A percentile compares a stretch with the other conserved stretches of the same genome.
These are phyloP conservation scores for Aspergillus glaucus DNA, from an alignment of 2,329 filamentous ascomycete species.

Conservation along the genomic window DNA sequence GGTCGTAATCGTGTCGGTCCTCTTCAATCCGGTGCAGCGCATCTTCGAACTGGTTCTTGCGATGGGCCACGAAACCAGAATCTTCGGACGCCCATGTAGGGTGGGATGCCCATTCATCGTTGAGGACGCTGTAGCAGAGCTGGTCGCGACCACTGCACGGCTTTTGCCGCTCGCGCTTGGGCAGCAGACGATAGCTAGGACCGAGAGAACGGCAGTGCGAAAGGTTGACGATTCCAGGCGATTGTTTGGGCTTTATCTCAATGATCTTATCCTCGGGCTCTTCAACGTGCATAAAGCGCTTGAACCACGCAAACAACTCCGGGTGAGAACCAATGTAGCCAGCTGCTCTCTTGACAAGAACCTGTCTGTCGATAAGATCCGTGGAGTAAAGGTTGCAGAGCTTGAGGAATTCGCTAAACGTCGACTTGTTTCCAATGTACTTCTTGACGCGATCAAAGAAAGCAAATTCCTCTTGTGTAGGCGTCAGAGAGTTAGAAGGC, in stretches of 20 bases:
- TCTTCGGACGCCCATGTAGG: constrained; percentile 98
- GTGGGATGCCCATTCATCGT: constrained; percentile 97
- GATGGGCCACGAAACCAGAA: constrained; percentile 92
- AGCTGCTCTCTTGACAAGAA: constrained; percentile 74
- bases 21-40: constrained; percentile 93
- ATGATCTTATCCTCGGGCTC: constrained; percentile 71
- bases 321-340: constrained; percentile 81
- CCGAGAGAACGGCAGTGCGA: constrained; percentile 95
- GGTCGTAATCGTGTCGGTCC: constrained; percentile 96
- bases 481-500: constrained; percentile 65
- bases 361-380: constrained; percentile 80
- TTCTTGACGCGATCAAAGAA: constrained; percentile 98
- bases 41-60: constrained; percentile 94
- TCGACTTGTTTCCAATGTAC: constrained; percentile 83
- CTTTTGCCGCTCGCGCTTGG: constrained; percentile 84
- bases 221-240: constrained; percentile 73
- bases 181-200: constrained; percentile 87
- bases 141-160: constrained; percentile 91
- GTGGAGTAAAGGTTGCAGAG: constrained; percentile 93
- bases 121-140: constrained; percentile 85
- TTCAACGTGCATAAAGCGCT: constrained; percentile 67
- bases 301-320: constrained; percentile 86
- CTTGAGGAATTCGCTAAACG: constrained; percentile 94
- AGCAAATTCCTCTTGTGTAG: constrained; percentile 74
- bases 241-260: constrained; percentile 69